Base-by-base conservation (phyloP, 768 basidiomycete species). In the Mycena vulgaris region DNA sequence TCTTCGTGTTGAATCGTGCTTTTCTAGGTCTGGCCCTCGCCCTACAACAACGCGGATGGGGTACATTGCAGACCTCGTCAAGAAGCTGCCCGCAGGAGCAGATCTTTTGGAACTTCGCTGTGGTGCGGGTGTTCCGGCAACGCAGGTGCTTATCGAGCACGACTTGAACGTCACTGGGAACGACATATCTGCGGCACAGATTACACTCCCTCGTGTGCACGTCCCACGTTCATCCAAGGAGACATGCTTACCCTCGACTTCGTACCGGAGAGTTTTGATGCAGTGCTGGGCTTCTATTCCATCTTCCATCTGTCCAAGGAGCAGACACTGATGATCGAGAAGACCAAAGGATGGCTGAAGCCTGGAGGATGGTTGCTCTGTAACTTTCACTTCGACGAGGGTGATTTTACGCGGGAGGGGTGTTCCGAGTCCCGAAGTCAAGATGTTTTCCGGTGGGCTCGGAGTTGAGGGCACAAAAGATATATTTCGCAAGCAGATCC, bases 101-200 rank as follows among this genome's bases (percentile, higher is more conserved):
- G 55, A 65, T 27, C 62, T 80, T 28, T 57, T 79, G 40, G 79
- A 79, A 42, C 72, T 80, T n/a, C 78, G 79, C 49, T 80, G 79
- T 52, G 79, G 78, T 9, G 77, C 78, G 5, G 79, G 78, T 23
- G 72, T 79, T n/a, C 77, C 77, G 0, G 68, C 59, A 30, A 78
- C 79, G 3, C 77, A 76, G 47, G 35, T 65, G 1, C 75, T 79
- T 23, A 48, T 72, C 55, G 55, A 68, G 33, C 69, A 74, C 23
- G 78, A 75, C 10, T 51, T 75, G 42, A 64, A 68, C 21, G 75
- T 80, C 27, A 76, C 75, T 3, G 78, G 78, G 2, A 77, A 78
- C 33, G 78, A 79, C 58, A 78, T 80, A 49, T 79, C 78, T 37
- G 70, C 76, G n/a, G 71, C 74, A 1, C 79, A 80, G 68, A 70